A percentile compares a stretch with the other conserved stretches of the same genome.
Evolutionary conservation across 805 yeast species (phyloP).

Genomic region (Candida manassasensis): DNA sequence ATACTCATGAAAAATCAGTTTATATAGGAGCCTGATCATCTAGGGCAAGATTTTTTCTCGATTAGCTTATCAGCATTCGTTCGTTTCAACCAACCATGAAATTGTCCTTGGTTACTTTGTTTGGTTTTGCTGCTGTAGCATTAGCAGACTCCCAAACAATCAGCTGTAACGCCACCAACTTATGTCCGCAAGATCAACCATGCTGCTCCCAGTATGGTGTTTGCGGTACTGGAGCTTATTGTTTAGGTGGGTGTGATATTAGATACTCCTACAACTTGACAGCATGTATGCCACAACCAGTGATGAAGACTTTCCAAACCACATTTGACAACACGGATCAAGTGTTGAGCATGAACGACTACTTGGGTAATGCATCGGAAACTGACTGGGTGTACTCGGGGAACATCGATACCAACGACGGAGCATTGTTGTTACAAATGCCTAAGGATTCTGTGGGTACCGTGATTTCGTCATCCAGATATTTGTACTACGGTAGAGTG

Average conservation of each 20-base stretch:
- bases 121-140: not conserved
- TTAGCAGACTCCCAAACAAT: conserved; percentile 5
- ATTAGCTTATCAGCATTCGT: not conserved
- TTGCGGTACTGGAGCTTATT: conserved; percentile 73
- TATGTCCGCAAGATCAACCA: conserved; percentile 77
- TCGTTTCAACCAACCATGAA: too few species aligned
- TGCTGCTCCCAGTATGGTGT: conserved; percentile 81
- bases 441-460: conserved; percentile 72
- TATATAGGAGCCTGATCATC: too few species aligned
- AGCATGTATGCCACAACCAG: conserved; percentile 85
- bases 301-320: conserved; percentile 48
- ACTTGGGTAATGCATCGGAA: conserved; percentile 67
- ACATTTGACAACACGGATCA: conserved; percentile 31
- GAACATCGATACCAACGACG: conserved; percentile 44
- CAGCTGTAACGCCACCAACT: conserved; percentile 46
- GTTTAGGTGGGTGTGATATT: conserved; percentile 88
- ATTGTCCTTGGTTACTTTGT: not conserved
- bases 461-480: conserved; percentile 72
- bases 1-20: too few species aligned
- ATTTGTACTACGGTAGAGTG: conserved; percentile 85
- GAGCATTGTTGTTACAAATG: conserved; percentile 65
- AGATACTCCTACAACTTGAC: conserved; percentile 55
- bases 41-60: not conserved
- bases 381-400: conserved; percentile 72
- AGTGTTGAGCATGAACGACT: conserved; percentile 25